phyloP scores from a whole-genome alignment of 371 early-diverging fungal species.

The Rhizopus stolonifer region DNA sequence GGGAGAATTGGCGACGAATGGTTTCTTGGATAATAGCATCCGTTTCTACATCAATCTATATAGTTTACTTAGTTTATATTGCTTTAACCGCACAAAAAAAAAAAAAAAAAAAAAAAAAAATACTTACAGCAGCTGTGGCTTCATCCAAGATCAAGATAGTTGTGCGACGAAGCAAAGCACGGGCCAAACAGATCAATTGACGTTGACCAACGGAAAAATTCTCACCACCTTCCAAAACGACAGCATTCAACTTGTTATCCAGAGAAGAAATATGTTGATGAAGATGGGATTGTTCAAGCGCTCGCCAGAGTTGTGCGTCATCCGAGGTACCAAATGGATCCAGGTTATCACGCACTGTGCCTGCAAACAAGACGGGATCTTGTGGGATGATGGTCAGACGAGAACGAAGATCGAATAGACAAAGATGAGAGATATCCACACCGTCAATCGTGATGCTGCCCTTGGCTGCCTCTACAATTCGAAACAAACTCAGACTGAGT shows the following conservation, averaged over 20 bases:
- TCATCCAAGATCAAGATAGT: slow-evolving; percentile 87
- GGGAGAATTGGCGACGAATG: slow-evolving; percentile 80
- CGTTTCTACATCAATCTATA: slow-evolving; percentile 78
- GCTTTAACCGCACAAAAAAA: too few species aligned
- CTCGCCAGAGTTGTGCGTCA: slow-evolving; percentile 84
- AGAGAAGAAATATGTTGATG: slow-evolving; percentile 61
- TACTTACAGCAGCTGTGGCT: slow-evolving; percentile 77
- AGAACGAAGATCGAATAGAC: slow-evolving; percentile 69
- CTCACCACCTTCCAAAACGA: slow-evolving; percentile 73
- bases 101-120: background rate
- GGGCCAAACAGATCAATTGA: slow-evolving; percentile 81
- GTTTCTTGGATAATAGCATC: slow-evolving; percentile 84
- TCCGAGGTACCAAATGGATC: slow-evolving; percentile 78
- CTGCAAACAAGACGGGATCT: slow-evolving; percentile 91
- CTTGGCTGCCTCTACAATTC: slow-evolving; percentile 83
- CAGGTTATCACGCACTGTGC: slow-evolving; percentile 67
- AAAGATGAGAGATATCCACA: slow-evolving; percentile 78
- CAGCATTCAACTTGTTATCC: slow-evolving; percentile 69
- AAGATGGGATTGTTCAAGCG: slow-evolving; percentile 74
- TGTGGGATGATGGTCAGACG: slow-evolving; percentile 92
- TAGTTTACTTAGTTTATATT: too few species aligned
- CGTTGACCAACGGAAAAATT: slow-evolving; percentile 90
- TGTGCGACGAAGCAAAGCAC: slow-evolving; percentile 79
- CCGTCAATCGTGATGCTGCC: slow-evolving; percentile 75
- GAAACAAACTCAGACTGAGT: slow-evolving; percentile 84